phyloP scores from a whole-genome alignment of 805 yeast species.

The Schwanniomyces polymorphus region DNA sequence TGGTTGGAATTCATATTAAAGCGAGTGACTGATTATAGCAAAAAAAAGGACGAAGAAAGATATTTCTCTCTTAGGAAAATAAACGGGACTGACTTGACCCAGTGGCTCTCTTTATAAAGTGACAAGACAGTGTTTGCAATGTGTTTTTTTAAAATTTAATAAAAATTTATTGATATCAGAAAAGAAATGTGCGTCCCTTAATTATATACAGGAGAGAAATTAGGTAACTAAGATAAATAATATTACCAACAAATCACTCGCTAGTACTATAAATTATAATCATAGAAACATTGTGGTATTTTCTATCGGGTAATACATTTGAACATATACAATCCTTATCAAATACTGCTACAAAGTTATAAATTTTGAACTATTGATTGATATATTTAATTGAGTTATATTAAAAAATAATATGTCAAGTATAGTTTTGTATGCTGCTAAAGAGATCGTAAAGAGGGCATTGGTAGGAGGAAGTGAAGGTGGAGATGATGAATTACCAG shows the following conservation, averaged over 20 bases:
- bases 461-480: slow-evolving; percentile 17
- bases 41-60: background rate
- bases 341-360: background rate
- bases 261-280: background rate
- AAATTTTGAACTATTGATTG: background rate
- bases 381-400: background rate
- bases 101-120: background rate
- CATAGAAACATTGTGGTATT: background rate
- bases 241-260: background rate
- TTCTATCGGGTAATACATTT: background rate
- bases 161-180: background rate
- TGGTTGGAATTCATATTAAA: background rate
- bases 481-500: slow-evolving; percentile 41
- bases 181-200: background rate
- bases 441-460: slow-evolving; percentile 33
- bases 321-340: background rate
- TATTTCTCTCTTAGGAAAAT: background rate
- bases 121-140: background rate
- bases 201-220: background rate
- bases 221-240: background rate
- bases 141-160: background rate
- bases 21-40: background rate
- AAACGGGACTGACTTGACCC: background rate
- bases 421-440: slow-evolving; percentile 23
- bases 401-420: slow-evolving; percentile 19